Percentiles rank a stretch among this genome's conserved stretches.
Evolutionary conservation across 23 red algal species (phyloP).

Genomic region (Cyanidiococcus yangmingshanensis): DNA sequence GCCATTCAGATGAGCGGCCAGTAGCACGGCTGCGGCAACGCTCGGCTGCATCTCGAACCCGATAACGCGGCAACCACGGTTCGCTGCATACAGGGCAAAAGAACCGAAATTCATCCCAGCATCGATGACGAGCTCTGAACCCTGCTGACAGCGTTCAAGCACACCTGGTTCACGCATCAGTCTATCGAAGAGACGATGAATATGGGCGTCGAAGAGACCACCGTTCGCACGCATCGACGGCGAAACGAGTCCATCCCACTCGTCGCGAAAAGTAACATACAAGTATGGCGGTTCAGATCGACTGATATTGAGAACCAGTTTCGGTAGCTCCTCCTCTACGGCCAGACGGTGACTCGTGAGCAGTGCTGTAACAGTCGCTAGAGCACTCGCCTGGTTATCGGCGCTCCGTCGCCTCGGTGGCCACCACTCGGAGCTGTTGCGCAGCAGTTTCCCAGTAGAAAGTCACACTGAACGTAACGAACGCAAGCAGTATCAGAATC

Average conservation of each 20-base stretch:
- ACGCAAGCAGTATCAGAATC: too few relatives aligned
- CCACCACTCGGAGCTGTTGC: too few relatives aligned
- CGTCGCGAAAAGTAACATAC: background rate
- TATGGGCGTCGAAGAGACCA: background rate
- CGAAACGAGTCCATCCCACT: background rate
- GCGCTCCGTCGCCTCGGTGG: too few relatives aligned
- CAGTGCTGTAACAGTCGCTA: background rate
- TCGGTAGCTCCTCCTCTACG: background rate
- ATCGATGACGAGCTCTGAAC: background rate
- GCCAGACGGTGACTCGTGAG: background rate
- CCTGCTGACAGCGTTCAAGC: background rate
- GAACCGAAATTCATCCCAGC: conserved; percentile 9
- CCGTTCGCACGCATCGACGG: background rate
- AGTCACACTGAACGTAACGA: too few relatives aligned
- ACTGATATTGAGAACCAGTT: background rate
- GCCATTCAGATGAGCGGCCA: background rate
- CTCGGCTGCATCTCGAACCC: conserved; percentile 20
- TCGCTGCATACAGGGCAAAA: conserved; percentile 10
- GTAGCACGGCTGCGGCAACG: background rate
- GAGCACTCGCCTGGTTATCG: background rate
- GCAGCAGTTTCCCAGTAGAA: too few relatives aligned
- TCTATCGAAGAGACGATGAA: background rate
- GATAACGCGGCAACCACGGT: background rate
- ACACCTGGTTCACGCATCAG: background rate
- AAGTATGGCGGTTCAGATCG: background rate